Evolutionary conservation across 2,329 filamentous ascomycete genomes (phyloP).

Genomic region (Xylaria sp.): DNA sequence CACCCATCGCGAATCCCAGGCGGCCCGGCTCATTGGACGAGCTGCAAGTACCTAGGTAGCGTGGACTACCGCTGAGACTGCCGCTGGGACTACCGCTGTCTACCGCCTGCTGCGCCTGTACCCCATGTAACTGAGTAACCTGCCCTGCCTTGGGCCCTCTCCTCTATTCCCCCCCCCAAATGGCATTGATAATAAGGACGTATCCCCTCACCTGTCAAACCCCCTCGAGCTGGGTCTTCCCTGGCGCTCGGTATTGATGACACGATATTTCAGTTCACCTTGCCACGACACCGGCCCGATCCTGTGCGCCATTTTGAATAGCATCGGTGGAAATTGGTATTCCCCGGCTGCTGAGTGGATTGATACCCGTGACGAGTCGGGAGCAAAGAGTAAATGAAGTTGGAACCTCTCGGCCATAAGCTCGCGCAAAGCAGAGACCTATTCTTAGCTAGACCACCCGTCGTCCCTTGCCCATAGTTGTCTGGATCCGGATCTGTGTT

Average conservation of each 20-base stretch:
- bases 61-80: background rate
- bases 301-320: background rate
- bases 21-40: background rate
- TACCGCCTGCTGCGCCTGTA: slow-evolving; percentile 3
- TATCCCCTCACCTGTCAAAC: slow-evolving; percentile 29
- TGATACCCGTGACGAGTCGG: background rate
- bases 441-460: background rate
- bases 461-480: background rate
- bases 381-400: background rate
- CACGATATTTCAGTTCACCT: slow-evolving; percentile 12
- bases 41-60: background rate
- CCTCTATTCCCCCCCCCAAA: slow-evolving; percentile 2
- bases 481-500: background rate
- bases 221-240: slow-evolving; percentile 28
- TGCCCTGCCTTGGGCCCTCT: background rate
- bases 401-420: background rate
- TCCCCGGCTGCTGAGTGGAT: background rate
- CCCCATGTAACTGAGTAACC: background rate
- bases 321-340: slow-evolving; percentile 5
- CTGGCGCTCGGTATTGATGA: slow-evolving; percentile 26
- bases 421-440: slow-evolving; percentile 12
- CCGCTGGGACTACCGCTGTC: background rate
- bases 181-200: slow-evolving; percentile 26
- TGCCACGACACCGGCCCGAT: slow-evolving; percentile 1
- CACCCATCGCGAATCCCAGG: background rate